A percentile compares a stretch with the other conserved stretches of the same genome.
Conservation (phyloP, 2,329 filamentous ascomycete genomes). For the Neopestalotiopsis clavispora region DNA sequence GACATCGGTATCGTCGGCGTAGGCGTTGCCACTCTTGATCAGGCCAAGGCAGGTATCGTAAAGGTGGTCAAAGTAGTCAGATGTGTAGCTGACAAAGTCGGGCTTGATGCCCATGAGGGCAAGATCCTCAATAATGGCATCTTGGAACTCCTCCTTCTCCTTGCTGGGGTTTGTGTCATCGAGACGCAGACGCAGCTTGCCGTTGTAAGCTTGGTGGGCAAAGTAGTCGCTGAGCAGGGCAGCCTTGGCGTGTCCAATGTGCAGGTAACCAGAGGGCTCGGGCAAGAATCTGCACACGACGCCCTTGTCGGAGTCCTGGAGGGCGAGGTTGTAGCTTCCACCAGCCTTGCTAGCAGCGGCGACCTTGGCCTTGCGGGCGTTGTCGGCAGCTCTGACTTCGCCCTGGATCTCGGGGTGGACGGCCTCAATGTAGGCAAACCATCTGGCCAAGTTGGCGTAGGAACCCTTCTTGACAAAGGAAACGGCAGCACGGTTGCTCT, state of each 20-base stretch:
- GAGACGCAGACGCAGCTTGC: conserved; percentile 88
- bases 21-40: conserved; percentile 86
- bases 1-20: conserved; percentile 92
- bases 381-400: conserved; percentile 72
- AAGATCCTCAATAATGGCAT: conserved; percentile 91
- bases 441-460: conserved; percentile 78
- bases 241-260: conserved; percentile 95
- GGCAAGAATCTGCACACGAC: conserved; percentile 93
- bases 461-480: conserved; percentile 80
- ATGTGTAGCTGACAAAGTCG: conserved; percentile 86
- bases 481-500: conserved; percentile 82
- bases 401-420: conserved; percentile 76
- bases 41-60: conserved; percentile 85
- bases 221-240: conserved; percentile 96
- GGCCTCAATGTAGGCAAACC: conserved; percentile 87
- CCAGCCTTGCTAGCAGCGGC: conserved; percentile 74
- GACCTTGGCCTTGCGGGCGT: conserved; percentile 72
- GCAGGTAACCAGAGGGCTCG: conserved; percentile 92
- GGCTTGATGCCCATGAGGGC: conserved; percentile 90
- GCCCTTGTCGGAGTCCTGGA: conserved; percentile 83
- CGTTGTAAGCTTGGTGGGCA: conserved; percentile 89
- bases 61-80: conserved; percentile 92
- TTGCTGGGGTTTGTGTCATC: conserved; percentile 98
- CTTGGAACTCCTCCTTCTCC: conserved; percentile 95
- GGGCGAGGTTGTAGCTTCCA: conserved; percentile 85